Percentiles rank a stretch among this genome's conserved stretches.
phyloP scores from a whole-genome alignment of 2,329 filamentous ascomycete species.

The Phaeosphaeria sp. region DNA sequence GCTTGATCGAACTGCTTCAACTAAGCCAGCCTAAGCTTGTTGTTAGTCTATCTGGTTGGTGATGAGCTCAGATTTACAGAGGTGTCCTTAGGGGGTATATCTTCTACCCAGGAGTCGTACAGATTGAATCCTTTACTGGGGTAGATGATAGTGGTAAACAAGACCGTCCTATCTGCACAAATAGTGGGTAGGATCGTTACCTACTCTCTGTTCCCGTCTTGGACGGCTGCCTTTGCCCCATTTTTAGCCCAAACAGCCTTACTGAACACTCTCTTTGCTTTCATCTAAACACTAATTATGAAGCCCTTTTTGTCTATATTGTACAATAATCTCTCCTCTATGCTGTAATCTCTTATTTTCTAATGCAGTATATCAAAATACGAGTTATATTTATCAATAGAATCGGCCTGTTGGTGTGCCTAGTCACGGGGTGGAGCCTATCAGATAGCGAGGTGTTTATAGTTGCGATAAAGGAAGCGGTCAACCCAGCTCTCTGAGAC shows the following conservation, averaged over 20 bases:
- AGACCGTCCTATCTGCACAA: constrained; percentile 14
- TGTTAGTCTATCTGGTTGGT: not conserved
- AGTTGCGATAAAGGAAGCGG: constrained; percentile 17
- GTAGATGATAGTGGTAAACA: constrained; percentile 1
- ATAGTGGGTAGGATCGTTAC: constrained; percentile 14
- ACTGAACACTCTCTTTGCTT: constrained; percentile 14
- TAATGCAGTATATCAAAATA: constrained; percentile 18
- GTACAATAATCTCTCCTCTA: constrained; percentile 11
- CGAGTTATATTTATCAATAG: constrained; percentile 15
- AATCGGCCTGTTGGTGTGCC: constrained; percentile 24
- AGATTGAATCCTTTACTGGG: not conserved
- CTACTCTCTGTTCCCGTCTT: constrained; percentile 15
- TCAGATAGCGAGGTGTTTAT: constrained; percentile 10
- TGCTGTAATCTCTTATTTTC: constrained; percentile 13
- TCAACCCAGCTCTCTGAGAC: constrained; percentile 17
- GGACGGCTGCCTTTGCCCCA: not conserved
- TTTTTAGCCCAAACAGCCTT: constrained; percentile 2
- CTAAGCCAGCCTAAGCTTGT: not conserved
- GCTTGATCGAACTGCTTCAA: not conserved
- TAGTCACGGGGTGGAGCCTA: constrained; percentile 23
- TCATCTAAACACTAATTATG: constrained; percentile 2
- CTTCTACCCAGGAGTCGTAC: not conserved
- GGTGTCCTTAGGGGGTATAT: not conserved
- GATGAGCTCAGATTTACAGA: not conserved
- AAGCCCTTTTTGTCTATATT: constrained; percentile 19